These are phyloP conservation scores for Cucumis cinereus DNA, from an alignment of 306 rosid species.

Conservation along the genomic window DNA sequence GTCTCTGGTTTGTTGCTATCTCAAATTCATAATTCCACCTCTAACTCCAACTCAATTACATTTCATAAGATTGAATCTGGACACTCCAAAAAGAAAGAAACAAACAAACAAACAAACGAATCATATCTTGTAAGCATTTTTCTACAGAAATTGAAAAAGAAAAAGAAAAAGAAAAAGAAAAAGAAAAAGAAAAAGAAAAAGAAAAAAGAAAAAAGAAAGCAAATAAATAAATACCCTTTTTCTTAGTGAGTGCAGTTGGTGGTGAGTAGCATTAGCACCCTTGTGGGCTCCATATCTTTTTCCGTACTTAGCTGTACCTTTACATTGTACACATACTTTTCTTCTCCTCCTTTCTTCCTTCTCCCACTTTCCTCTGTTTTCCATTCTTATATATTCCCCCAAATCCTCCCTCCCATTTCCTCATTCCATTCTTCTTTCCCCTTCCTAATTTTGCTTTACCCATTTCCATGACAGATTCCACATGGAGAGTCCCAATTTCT, in stretches of 20 bases:
- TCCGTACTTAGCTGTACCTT: conserved; percentile 13
- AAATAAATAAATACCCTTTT: not conserved
- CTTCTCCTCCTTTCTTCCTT: not conserved
- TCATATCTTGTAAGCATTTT: not conserved
- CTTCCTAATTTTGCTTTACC: not conserved
- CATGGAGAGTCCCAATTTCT: conserved; percentile 60
- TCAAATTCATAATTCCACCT: too few species aligned
- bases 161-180: not conserved
- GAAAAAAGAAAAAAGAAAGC: too few species aligned
- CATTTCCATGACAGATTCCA: conserved; percentile 26
- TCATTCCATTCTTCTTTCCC: not conserved
- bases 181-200: not conserved
- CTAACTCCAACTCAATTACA: too few species aligned
- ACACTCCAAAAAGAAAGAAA: not conserved
- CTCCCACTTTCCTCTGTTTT: not conserved
- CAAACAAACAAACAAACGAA: not conserved
- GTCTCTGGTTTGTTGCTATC: too few species aligned
- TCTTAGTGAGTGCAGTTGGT: not conserved
- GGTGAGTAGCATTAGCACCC: not conserved
- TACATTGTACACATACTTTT: conserved; percentile 6
- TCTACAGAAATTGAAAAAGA: not conserved
- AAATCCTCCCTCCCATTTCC: not conserved
- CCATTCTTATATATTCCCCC: not conserved
- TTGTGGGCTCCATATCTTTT: not conserved
- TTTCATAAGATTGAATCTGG: too few species aligned